Conservation (phyloP, 768 basidiomycete genomes). For the Podaxis pistillaris region DNA sequence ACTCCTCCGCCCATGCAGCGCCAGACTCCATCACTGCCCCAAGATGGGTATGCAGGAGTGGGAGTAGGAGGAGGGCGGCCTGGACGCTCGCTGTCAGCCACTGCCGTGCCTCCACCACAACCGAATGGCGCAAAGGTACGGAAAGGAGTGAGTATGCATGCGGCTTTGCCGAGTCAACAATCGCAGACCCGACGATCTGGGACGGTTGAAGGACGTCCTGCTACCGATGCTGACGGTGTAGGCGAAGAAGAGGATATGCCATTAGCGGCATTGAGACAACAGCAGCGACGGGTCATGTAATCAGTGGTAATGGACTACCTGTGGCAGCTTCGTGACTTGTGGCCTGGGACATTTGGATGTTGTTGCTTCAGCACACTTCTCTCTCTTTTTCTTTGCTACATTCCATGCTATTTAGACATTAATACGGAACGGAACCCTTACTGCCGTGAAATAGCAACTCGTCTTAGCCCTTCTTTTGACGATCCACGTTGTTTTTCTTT, state of each 20-base stretch:
- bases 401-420: conserved; percentile 5
- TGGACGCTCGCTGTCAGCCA: conserved; percentile 72
- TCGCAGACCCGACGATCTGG: conserved; percentile 36
- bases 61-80: conserved; percentile 38
- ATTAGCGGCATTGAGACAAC: conserved; percentile 77
- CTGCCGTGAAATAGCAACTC: neutral
- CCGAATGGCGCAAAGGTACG: conserved; percentile 50
- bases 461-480: neutral
- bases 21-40: conserved; percentile 28
- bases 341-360: conserved; percentile 4
- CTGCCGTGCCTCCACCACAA: conserved; percentile 38
- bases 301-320: conserved; percentile 11
- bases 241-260: conserved; percentile 79
- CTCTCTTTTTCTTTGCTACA: neutral
- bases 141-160: conserved; percentile 69
- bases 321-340: neutral
- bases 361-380: neutral
- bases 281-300: conserved; percentile 47
- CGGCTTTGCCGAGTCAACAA: conserved; percentile 44
- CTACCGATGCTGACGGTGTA: neutral
- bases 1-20: conserved; percentile 17
- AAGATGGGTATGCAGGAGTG: conserved; percentile 24
- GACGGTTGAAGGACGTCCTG: conserved; percentile 22
- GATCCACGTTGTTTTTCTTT: neutral
- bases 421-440: conserved; percentile 15